Conservation (phyloP, 192 early-diverging fungal species). For the Coemansia nantahalensis region DNA sequence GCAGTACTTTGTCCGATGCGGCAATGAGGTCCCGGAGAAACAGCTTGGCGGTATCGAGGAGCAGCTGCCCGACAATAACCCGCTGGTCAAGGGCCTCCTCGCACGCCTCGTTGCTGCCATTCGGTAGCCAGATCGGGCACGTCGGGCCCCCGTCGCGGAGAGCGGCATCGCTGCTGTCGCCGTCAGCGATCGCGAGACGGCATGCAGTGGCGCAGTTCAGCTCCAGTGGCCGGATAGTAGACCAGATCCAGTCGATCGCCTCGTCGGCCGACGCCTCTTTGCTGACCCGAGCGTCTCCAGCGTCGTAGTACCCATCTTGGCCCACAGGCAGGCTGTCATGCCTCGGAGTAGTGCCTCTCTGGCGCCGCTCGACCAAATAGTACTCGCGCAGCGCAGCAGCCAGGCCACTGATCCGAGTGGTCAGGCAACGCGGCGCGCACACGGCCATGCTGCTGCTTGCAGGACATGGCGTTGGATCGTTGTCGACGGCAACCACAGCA, state of each 20-base stretch:
- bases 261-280: conserved; percentile 5
- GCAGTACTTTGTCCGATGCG: conserved; percentile 28
- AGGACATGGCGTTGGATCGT: conserved; percentile 3
- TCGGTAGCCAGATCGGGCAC: conserved; percentile 24
- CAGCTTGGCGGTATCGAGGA: conserved; percentile 36
- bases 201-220: conserved; percentile 41
- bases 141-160: background rate
- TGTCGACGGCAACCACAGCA: conserved; percentile 20
- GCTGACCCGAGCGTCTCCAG: background rate
- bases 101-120: conserved; percentile 29
- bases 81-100: conserved; percentile 42
- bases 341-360: no score
- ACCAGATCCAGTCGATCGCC: conserved; percentile 47
- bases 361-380: conserved; percentile 15
- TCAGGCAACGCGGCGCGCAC: background rate
- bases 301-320: background rate
- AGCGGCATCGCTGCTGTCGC: background rate
- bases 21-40: conserved; percentile 42
- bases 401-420: background rate
- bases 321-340: no score
- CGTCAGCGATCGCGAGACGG: conserved; percentile 15
- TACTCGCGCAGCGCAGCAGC: conserved; percentile 14
- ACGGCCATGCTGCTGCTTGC: background rate
- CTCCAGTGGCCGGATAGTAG: conserved; percentile 36
- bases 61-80: conserved; percentile 35